Evolutionary conservation across 106 monocot genomes (phyloP), one percentile per base, ranked within the genome.

Genomic region (Cymbidium sinense): DNA sequence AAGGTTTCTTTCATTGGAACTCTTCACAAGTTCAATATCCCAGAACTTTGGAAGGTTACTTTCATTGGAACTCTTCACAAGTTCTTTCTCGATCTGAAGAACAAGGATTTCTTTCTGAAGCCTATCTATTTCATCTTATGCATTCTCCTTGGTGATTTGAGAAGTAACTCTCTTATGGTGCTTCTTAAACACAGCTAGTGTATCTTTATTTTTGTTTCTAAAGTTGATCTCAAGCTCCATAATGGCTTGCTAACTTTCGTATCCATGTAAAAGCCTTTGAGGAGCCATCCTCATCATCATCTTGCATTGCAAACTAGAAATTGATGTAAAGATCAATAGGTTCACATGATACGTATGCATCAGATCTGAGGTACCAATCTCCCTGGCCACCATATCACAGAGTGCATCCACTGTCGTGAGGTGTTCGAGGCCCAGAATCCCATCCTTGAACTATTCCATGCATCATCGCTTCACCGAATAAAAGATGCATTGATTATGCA

Each of bases 41-140:
- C 80, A 77, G 47, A 77, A 80, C 80, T 76, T 80, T 7, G 77
- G 33, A 19, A 81, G 23, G 9, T 73, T 76, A 0, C 43, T 37
- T 41, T 85, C 77, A 20, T 81, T 81, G 6, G 81, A 77, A 23
- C 85, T 71, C 77, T 79, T 85, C 37, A 77, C 62, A 44, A 81
- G 81, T 50, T 85, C 85, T 72, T 78, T 85, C 74, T 85, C 85
- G 6, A 81, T 85, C 29, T 85, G 85, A 4, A 85, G 81, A 5
- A 74, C 77, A 0, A 85, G 74, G 28, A 85, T 81, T 33, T 44
- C 73, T 34, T 81, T 85, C 44, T 84, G 84, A 41, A 84, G 77
- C 70, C 72, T 80, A 34, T 84, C 84, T 0, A 84, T 73, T 35
- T 80, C 85, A 25, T 77, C 39, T 17, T 81, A 61, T 7, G 81